These are phyloP conservation scores for Malassezia furfur DNA, from an alignment of 1,284 basidiomycete species.

Conservation along the genomic window DNA sequence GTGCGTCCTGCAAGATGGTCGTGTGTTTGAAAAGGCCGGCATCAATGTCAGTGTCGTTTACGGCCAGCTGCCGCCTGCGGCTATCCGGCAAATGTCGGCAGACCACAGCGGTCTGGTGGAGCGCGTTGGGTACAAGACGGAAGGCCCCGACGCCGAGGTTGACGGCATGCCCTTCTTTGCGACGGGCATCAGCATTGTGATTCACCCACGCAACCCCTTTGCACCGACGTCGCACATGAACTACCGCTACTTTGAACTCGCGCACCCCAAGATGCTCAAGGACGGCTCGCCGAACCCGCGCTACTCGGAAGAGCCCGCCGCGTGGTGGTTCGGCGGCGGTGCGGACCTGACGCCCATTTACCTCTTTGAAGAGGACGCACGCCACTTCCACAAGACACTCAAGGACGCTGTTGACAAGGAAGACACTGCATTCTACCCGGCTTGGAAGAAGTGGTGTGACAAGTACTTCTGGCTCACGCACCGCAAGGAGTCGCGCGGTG, in stretches of 20 bases:
- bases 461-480: conserved; percentile 94
- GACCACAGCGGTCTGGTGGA: conserved; percentile 61
- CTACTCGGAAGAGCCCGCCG: conserved; percentile 51
- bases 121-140: conserved; percentile 36
- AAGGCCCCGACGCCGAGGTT: conserved; percentile 54
- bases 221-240: conserved; percentile 80
- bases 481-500: conserved; percentile 73
- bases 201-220: conserved; percentile 80
- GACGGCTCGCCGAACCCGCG: conserved; percentile 44
- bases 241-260: conserved; percentile 85
- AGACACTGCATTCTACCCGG: conserved; percentile 62
- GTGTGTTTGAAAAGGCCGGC: conserved; percentile 84
- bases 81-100: conserved; percentile 85
- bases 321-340: conserved; percentile 99
- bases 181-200: conserved; percentile 78
- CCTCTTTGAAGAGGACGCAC: conserved; percentile 74
- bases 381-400: conserved; percentile 74
- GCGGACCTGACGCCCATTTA: conserved; percentile 90
- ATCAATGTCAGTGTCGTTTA: conserved; percentile 91
- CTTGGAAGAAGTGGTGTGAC: conserved; percentile 94
- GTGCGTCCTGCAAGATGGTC: conserved; percentile 69
- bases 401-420: conserved; percentile 69
- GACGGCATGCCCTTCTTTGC: conserved; percentile 79
- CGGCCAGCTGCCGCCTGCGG: conserved; percentile 73
- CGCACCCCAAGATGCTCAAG: conserved; percentile 40